phyloP scores from a whole-genome alignment of 2,329 filamentous ascomycete genomes.

The Pyricularia pennisetigena region DNA sequence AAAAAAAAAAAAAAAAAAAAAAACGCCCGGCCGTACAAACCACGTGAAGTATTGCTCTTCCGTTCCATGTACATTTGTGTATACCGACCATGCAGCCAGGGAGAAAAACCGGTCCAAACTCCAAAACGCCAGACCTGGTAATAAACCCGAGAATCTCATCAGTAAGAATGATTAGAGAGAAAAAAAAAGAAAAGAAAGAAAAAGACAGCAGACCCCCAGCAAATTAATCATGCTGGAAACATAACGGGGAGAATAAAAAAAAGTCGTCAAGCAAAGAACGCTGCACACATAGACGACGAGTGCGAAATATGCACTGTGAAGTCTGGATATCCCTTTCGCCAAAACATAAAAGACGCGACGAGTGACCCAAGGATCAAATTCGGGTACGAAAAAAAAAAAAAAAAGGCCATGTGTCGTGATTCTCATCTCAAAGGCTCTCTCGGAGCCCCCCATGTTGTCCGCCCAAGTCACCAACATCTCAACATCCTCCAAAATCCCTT shows the following conservation, averaged over 20 bases:
- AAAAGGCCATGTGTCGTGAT: background rate
- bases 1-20: background rate
- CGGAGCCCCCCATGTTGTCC: background rate
- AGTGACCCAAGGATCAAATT: background rate
- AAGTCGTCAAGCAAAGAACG: background rate
- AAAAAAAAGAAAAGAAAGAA: background rate
- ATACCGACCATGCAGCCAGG: background rate
- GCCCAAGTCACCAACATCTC: constrained; percentile 39
- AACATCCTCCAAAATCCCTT: constrained; percentile 45
- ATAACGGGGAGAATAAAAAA: background rate
- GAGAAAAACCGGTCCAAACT: background rate
- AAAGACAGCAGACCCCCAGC: background rate
- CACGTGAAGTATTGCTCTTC: background rate
- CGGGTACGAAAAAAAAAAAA: background rate
- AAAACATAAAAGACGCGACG: background rate
- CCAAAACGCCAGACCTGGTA: background rate
- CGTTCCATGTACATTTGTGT: background rate
- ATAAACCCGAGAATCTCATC: background rate
- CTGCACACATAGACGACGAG: background rate
- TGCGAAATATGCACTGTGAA: background rate
- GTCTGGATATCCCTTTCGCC: background rate
- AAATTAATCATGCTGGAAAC: background rate
- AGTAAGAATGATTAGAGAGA: too few relatives aligned
- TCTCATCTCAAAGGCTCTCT: background rate
- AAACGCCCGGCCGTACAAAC: background rate